Base-by-base conservation (phyloP, 148 eudicot genomes). In the Amaranthus hypochondriacus region DNA sequence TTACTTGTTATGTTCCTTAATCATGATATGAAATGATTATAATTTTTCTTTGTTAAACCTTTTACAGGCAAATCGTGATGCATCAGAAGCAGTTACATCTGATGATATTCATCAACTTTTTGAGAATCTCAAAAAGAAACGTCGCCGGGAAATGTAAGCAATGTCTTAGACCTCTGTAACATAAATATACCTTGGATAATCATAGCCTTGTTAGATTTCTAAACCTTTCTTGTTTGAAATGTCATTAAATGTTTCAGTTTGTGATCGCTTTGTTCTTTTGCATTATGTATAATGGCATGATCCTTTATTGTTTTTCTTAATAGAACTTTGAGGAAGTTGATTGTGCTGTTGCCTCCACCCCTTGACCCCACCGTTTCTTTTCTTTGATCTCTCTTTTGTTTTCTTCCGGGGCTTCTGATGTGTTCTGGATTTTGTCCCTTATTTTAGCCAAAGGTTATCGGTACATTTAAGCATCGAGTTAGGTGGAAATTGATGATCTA, bases 101-200 rank as follows among this genome's bases (percentile, higher is more conserved):
- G 96, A 72, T 58, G 97, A 95, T 55, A 75, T 95, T 6, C 87
- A 86, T 73, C 89, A 95, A 68, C 86, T 90, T 15, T 95, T 95
- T 65, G 97, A 92, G 77, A 95, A 95, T 84, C 94, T 95, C 52
- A 84, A 89, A 61, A 87, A 87, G 79, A 95, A 92, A 83, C 96
- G 97, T 71, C 87, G 86, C 47, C 89, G 91, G 18, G 69, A 75
- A 51, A 69, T 63, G 57, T 77, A 66, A 81, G 77, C 70, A 47
- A 21, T 13, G 76, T 71, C 52, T 15, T 58, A 44, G 43, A 52
- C 28, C 68, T 58, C 62, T 63, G 70, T 70, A 79, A 71, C 68
- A 46, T 67, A 53, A 39, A 15, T 21, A 3, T 75, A 53, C 56
- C 13, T 65, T 52, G 10, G 62, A 70, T 51, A 59, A 49, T 65